Evolutionary conservation across 305 asterid species (phyloP).

Genomic region (Solanum aculeatissimum): DNA sequence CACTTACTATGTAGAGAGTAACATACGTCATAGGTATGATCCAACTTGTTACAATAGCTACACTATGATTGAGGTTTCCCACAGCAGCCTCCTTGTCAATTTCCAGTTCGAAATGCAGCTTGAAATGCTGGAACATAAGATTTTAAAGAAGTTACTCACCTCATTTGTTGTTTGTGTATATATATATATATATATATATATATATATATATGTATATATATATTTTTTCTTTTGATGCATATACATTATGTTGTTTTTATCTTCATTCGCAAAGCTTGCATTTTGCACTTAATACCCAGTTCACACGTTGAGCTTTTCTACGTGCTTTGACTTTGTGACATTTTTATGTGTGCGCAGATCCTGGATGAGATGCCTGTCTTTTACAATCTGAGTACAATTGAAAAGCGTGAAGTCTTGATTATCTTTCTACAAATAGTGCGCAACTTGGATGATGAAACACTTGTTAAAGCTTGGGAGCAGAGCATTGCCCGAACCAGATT

Average conservation of each 20-base stretch:
- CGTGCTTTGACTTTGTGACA: background rate
- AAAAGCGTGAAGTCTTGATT: conserved; percentile 88
- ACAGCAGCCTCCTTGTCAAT: background rate
- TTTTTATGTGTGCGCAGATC: conserved; percentile 44
- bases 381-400: conserved; percentile 83
- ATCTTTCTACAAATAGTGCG: conserved; percentile 79
- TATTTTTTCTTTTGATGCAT: background rate
- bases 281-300: background rate
- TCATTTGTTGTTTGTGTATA: background rate
- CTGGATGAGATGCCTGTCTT: conserved; percentile 99
- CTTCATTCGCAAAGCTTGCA: background rate
- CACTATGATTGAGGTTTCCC: background rate
- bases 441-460: conserved; percentile 91
- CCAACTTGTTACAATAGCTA: background rate
- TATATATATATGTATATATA: background rate
- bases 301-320: background rate
- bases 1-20: background rate
- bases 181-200: no score
- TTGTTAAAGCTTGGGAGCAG: conserved; percentile 98
- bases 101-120: background rate
- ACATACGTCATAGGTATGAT: background rate
- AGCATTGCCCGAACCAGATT: conserved; percentile 99
- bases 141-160: background rate
- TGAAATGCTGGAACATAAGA: background rate
- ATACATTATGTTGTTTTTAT: background rate